phyloP scores from a whole-genome alignment of 2,329 filamentous ascomycete species.

The Exophiala dermatitidis region DNA sequence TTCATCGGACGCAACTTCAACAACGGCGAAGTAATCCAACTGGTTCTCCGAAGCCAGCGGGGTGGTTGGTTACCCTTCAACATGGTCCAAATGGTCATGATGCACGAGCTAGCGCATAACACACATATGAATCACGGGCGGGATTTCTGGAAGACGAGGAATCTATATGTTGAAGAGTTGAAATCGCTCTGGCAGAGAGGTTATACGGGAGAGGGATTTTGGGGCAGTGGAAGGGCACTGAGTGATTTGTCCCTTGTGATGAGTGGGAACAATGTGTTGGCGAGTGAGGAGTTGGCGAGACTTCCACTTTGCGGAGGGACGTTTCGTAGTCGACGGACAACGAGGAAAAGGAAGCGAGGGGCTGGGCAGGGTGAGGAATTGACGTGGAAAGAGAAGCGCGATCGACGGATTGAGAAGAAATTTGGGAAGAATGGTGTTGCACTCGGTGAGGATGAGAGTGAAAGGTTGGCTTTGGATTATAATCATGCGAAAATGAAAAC shows the following conservation, averaged over 20 bases:
- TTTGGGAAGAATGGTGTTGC: constrained; percentile 65
- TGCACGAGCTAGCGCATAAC: constrained; percentile 83
- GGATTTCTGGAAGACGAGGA: constrained; percentile 72
- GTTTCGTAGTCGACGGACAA: constrained; percentile 52
- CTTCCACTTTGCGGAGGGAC: constrained; percentile 77
- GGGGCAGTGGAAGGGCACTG: constrained; percentile 64
- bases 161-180: constrained; percentile 65
- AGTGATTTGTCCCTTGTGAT: constrained; percentile 53
- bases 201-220: constrained; percentile 76
- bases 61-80: constrained; percentile 68
- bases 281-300: constrained; percentile 52
- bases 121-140: constrained; percentile 85
- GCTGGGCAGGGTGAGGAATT: constrained; percentile 41
- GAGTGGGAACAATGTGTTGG: constrained; percentile 40
- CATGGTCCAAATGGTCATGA: constrained; percentile 91
- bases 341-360: constrained; percentile 45
- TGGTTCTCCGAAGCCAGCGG: constrained; percentile 64
- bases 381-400: constrained; percentile 65
- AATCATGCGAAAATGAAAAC: constrained; percentile 38
- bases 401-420: constrained; percentile 64
- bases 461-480: constrained; percentile 58
- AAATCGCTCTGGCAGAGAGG: constrained; percentile 59
- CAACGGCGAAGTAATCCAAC: constrained; percentile 75
- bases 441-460: constrained; percentile 61
- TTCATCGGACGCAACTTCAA: constrained; percentile 90